phyloP scores from a whole-genome alignment of 176 grass and related monocot genomes.

The Luzula sylvatica region DNA sequence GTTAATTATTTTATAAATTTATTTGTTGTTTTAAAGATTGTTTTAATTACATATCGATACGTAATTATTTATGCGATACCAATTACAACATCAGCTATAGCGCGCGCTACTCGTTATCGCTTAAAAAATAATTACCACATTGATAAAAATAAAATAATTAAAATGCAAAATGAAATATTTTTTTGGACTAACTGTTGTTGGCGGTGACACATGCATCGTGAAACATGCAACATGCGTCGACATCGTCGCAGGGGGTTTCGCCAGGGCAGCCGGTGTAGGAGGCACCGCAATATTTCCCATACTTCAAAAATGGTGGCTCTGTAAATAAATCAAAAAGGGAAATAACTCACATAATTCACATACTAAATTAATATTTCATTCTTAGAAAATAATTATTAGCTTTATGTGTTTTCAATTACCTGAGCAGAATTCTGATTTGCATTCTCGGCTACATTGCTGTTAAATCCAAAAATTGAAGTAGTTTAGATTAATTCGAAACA shows the following conservation, averaged over 20 bases:
- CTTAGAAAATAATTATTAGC: not conserved
- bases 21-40: too few species aligned
- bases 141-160: not conserved
- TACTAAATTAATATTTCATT: not conserved
- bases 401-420: conserved; percentile 16
- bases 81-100: not conserved
- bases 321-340: not conserved
- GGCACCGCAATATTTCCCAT: conserved; percentile 87
- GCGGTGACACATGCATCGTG: conserved; percentile 68
- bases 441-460: conserved; percentile 63
- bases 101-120: too few species aligned
- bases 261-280: conserved; percentile 66
- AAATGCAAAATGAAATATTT: not conserved
- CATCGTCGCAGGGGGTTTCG: conserved; percentile 66
- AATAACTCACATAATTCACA: not conserved
- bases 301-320: conserved; percentile 61
- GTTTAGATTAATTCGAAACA: not conserved
- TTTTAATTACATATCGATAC: too few species aligned
- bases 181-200: conserved; percentile 26
- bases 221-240: conserved; percentile 91
- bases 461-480: not conserved
- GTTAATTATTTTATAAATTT: too few species aligned
- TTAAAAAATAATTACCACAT: not conserved
- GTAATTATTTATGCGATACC: too few species aligned
- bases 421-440: conserved; percentile 58